Evolutionary conservation across 176 grass and related monocot genomes (phyloP), one percentile per base, ranked within the genome.

Genomic region (Eragrostis curvula): DNA sequence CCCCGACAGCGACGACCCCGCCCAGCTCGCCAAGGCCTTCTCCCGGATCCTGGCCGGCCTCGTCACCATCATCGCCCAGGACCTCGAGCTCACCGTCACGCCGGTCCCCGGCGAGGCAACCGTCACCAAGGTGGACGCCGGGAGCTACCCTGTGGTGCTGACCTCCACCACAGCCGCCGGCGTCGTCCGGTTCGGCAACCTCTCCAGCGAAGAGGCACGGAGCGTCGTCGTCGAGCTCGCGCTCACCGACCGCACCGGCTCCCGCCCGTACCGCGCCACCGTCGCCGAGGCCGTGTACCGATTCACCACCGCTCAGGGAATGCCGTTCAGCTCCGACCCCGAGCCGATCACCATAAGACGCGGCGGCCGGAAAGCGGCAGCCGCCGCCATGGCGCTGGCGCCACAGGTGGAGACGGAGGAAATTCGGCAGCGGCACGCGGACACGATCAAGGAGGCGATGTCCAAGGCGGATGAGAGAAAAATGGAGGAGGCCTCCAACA

Each of bases 1-100:
- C 36, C 16, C 9, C 5, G 52, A 60, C 40, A 9, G 11, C 39
- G 6, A 1, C 39, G n/a, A 17, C 3, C 67, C 57, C 2, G 71
- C 3, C 10, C 23, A 23, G 40, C 67, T 81, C 12, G 10, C 52
- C 41, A 12, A 21, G 52, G 8, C 79, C 23, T 71, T 81, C 79
- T 47, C 79, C 17, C 24, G 16, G 25, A 2, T 81, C 17, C 79
- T 71, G 0, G 79, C 6, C 12, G 79, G 68, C 53, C 67, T 81
- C 2, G 3, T 71, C 18, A 71, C 41, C 41, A 70, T 71, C 41
- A 15, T 81, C 23, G 53, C 53, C 25, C 32, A 36, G 32, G 32
- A 36, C 32, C 32, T 36, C 2, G 32, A 36, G 32, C 32, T 36
- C 32, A 36, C 42, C 17, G 52, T 81, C 79, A 32, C 41, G 17